Base-by-base conservation (phyloP, 2,329 filamentous ascomycete genomes). In the Geosmithia putterillii region DNA sequence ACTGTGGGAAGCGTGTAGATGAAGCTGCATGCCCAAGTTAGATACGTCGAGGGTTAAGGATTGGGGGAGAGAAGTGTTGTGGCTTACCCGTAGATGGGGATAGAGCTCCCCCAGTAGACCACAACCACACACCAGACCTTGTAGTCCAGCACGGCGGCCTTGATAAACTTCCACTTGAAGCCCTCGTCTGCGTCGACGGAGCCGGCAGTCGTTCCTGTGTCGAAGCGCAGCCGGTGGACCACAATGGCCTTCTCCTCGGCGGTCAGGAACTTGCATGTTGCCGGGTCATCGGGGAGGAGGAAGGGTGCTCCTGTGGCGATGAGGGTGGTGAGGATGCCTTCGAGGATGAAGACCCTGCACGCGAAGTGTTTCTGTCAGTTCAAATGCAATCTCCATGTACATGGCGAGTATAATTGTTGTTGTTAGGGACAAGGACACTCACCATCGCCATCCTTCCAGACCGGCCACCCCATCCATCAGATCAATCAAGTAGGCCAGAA, bases 81-180 rank as follows among this genome's bases (percentile, higher is more conserved):
- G 20, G 7, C 39, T 22, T 41, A 41, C 39, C 39, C 39, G 23
- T 41, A 41, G 19, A 41, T 22, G 6, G 39, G 39, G 15, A 41
- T 41, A 25, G 60, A 50, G 44, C 61, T 61, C 42, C 57, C 60
- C 56, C 56, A 61, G 47, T 57, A 62, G 42, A 59, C 55, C 17
- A 68, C 48, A 20, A 62, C 59, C 9, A 68, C 46, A 35, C 51
- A 45, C 43, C 54, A 57, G 32, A 57, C 61, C 50, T 71, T 65
- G 62, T 63, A 69, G 51, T 70, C 66, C 6, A 52, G 53, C 7
- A 67, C 39, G 12, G 64, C 57, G 7, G 45, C 48, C 0, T 50
- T 38, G 10, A 44, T 10, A 18, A 28, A 44, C 28, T 44, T 44
- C 38, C 38, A 41, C 34, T 44, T 38, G 34, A 44, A 44, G 15